These are phyloP conservation scores for Globisporangium polare DNA, from an alignment of 352 stramenopile genomes.

Conservation along the genomic window DNA sequence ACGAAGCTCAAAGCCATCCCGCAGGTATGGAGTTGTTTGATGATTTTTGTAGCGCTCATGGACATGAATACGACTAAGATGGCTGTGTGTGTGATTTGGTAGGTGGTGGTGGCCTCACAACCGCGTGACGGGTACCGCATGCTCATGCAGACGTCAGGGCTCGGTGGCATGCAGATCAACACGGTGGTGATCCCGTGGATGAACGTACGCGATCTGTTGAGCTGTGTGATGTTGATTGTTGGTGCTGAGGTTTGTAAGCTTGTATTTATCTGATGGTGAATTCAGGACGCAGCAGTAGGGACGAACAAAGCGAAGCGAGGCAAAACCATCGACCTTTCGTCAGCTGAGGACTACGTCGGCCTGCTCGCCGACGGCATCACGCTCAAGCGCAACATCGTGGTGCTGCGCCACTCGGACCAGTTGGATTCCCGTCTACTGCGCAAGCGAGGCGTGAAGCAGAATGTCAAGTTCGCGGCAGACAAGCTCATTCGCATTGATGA, in stretches of 20 bases:
- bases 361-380: conserved; percentile 46
- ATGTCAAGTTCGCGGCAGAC: not conserved
- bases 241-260: not conserved
- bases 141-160: conserved; percentile 57
- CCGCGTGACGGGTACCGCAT: conserved; percentile 52
- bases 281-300: conserved; percentile 4
- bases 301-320: not conserved
- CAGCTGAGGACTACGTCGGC: conserved; percentile 33
- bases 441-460: conserved; percentile 15
- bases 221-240: not conserved
- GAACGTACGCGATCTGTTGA: conserved; percentile 11
- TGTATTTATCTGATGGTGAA: not conserved
- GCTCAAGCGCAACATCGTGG: conserved; percentile 55
- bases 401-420: conserved; percentile 42
- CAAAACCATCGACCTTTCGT: conserved; percentile 11
- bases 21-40: conserved; percentile 13
- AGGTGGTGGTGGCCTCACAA: conserved; percentile 48
- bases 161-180: conserved; percentile 80
- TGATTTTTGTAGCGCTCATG: not conserved
- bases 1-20: conserved; percentile 52
- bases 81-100: not conserved
- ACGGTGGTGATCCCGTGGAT: conserved; percentile 64
- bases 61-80: not conserved
- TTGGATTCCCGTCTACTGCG: conserved; percentile 40
- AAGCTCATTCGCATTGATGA: conserved; percentile 12